These are phyloP conservation scores for Chlamydomonas incerta DNA, from an alignment of 139 green algal genomes.

Conservation along the genomic window DNA sequence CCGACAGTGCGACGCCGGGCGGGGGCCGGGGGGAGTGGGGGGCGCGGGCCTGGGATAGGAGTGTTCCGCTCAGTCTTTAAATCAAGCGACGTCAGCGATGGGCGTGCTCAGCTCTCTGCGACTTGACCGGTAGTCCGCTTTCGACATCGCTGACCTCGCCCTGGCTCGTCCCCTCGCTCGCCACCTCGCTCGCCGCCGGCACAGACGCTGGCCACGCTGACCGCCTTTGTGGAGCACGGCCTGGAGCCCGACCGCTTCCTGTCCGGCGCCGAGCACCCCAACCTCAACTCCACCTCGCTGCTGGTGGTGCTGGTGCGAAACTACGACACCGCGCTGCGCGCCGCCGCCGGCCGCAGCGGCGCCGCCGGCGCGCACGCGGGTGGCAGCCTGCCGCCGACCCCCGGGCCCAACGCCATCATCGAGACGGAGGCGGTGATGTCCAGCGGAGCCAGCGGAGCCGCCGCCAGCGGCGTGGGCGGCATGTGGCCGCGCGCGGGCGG, in stretches of 20 bases:
- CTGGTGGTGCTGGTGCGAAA: slow-evolving; percentile 14
- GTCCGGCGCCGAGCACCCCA: slow-evolving; percentile 1
- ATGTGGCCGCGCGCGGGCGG: not conserved
- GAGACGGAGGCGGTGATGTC: too few species aligned
- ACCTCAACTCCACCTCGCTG: slow-evolving; percentile 16
- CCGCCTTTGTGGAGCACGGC: slow-evolving; percentile 1
- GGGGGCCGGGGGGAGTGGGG: too few species aligned
- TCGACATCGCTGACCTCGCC: too few species aligned
- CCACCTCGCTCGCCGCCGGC: not conserved
- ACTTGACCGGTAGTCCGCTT: too few species aligned
- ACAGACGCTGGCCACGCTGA: not conserved
- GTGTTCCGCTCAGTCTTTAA: too few species aligned
- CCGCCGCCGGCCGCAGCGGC: not conserved
- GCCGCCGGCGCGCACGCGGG: not conserved
- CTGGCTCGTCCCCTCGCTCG: too few species aligned
- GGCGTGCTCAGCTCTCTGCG: too few species aligned
- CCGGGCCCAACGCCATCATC: too few species aligned
- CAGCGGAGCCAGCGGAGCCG: not conserved
- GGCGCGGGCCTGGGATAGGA: too few species aligned
- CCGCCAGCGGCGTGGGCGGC: not conserved
- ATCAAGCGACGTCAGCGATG: too few species aligned
- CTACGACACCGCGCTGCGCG: not conserved
- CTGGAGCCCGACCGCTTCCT: slow-evolving; percentile 32
- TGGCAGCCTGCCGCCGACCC: too few species aligned
- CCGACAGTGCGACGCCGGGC: too few species aligned